Percentiles rank a stretch among this genome's conserved stretches.
Evolutionary conservation across 805 yeast species (phyloP).

Genomic region (Metschnikowia colocasiae): DNA sequence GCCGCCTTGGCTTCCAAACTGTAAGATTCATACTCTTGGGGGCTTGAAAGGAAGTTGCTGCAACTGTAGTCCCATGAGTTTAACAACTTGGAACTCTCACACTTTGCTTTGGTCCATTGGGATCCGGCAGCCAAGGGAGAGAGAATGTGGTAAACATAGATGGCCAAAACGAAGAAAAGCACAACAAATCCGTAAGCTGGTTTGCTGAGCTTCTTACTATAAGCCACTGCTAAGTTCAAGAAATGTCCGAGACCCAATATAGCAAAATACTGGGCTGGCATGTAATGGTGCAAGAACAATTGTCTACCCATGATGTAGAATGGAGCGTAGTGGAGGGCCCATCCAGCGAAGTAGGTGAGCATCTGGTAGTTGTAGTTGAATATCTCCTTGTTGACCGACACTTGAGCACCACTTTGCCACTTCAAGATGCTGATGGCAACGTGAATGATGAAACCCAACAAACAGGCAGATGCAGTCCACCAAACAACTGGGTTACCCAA

Average conservation of each 20-base stretch:
- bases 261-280: conserved; percentile 90
- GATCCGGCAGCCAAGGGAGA: conserved; percentile 75
- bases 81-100: conserved; percentile 58
- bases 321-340: conserved; percentile 69
- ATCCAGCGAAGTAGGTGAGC: conserved; percentile 62
- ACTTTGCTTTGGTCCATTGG: conserved; percentile 70
- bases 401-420: conserved; percentile 54
- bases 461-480: conserved; percentile 64
- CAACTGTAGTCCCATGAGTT: conserved; percentile 90
- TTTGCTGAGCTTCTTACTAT: conserved; percentile 37
- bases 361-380: conserved; percentile 64
- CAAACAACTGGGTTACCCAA: conserved; percentile 77
- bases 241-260: conserved; percentile 71
- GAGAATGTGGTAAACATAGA: conserved; percentile 55
- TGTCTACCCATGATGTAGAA: conserved; percentile 89
- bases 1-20: conserved; percentile 4
- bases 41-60: conserved; percentile 43
- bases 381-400: conserved; percentile 50
- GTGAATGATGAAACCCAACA: conserved; percentile 49
- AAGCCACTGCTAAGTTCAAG: conserved; percentile 47
- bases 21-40: conserved; percentile 23
- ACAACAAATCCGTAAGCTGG: conserved; percentile 45
- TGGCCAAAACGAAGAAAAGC: conserved; percentile 46
- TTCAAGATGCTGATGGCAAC: conserved; percentile 45
- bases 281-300: conserved; percentile 86